These are phyloP conservation scores for Phlyctochytrium arcticum DNA, from an alignment of 192 early-diverging fungal species.

Conservation along the genomic window DNA sequence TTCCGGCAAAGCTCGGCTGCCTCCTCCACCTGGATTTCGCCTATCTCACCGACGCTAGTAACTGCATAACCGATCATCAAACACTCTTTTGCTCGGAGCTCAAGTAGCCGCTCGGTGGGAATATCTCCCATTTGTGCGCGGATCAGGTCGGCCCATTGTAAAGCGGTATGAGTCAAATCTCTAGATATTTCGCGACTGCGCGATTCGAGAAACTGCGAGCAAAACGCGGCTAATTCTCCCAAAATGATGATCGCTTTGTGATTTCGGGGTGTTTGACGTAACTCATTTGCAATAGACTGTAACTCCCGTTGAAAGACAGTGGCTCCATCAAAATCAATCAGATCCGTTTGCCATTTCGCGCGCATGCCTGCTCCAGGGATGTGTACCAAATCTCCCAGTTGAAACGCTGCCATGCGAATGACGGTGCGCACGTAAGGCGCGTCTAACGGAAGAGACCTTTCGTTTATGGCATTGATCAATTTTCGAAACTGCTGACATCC, in stretches of 20 bases:
- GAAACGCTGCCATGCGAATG: background rate
- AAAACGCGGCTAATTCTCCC: background rate
- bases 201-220: background rate
- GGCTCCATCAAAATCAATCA: background rate
- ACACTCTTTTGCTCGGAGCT: too few species aligned
- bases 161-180: too few species aligned
- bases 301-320: background rate
- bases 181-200: too few species aligned
- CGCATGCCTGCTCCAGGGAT: too few species aligned
- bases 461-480: too few species aligned
- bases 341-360: background rate
- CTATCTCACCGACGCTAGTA: background rate
- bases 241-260: background rate
- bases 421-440: background rate
- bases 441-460: background rate
- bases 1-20: background rate
- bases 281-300: background rate
- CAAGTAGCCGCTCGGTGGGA: too few species aligned
- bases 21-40: background rate
- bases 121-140: too few species aligned
- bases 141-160: too few species aligned
- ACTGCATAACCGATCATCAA: background rate
- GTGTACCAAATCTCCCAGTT: background rate
- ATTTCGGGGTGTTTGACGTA: background rate
- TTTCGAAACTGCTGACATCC: too few species aligned